phyloP scores from a whole-genome alignment of 2,329 filamentous ascomycete species.

The Phaeomoniella chlamydospora region DNA sequence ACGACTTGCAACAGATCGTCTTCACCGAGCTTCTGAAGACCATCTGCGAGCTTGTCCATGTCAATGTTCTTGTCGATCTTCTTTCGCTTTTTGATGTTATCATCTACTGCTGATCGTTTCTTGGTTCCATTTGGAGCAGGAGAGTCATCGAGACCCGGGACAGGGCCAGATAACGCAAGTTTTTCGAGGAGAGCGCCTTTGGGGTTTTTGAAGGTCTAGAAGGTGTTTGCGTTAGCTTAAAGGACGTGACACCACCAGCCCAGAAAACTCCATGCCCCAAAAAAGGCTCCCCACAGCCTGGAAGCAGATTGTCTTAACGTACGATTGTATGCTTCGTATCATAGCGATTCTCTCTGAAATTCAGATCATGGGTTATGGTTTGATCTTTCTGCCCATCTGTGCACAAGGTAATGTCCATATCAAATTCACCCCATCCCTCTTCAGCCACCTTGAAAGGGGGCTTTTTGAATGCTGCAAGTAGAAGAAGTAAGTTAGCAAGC shows the following conservation, averaged over 20 bases:
- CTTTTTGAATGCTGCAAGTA: constrained; percentile 53
- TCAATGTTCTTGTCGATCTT: constrained; percentile 53
- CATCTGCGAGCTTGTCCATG: constrained; percentile 94
- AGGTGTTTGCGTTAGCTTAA: constrained; percentile 1
- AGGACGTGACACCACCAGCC: not conserved
- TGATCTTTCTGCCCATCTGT: constrained; percentile 72
- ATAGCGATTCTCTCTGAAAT: constrained; percentile 72
- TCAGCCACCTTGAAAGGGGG: constrained; percentile 82
- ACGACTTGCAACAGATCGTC: constrained; percentile 91
- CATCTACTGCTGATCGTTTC: constrained; percentile 44
- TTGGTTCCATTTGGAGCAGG: constrained; percentile 43
- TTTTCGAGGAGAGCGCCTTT: constrained; percentile 53
- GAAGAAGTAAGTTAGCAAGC: constrained; percentile 8
- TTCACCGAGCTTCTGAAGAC: constrained; percentile 74
- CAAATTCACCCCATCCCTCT: constrained; percentile 97
- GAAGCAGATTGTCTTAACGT: too few relatives aligned
- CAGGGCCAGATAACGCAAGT: constrained; percentile 70
- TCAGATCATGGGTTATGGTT: constrained; percentile 72
- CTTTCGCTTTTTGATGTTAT: constrained; percentile 63
- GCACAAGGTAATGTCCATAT: constrained; percentile 74
- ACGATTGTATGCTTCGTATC: constrained; percentile 67
- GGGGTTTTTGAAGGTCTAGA: constrained; percentile 74
- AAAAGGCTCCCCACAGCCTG: too few relatives aligned
- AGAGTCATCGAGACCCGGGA: constrained; percentile 52
- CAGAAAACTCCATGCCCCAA: not conserved